Percentiles rank a stretch among this genome's conserved stretches.
phyloP scores from a whole-genome alignment of 2,329 filamentous ascomycete genomes.

The Fusarium concolor region DNA sequence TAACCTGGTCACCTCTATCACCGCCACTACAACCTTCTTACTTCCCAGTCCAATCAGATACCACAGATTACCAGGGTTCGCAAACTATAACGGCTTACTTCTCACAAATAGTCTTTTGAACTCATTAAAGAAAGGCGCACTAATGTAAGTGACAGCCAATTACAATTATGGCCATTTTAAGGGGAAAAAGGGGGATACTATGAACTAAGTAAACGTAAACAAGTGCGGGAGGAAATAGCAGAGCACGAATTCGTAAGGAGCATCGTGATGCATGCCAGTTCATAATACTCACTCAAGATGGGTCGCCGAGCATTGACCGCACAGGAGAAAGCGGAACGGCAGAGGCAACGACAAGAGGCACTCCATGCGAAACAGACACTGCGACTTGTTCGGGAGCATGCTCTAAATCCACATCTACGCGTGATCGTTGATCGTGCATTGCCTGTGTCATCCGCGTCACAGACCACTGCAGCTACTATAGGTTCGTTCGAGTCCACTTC shows the following conservation, averaged over 20 bases:
- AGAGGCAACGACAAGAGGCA: neutral
- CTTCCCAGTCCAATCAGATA: neutral
- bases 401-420: neutral
- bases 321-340: neutral
- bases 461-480: neutral
- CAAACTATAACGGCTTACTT: neutral
- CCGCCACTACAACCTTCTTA: neutral
- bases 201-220: neutral
- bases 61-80: neutral
- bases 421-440: neutral
- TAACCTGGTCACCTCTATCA: neutral
- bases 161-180: neutral
- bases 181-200: neutral
- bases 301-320: neutral
- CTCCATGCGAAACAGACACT: neutral
- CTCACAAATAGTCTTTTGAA: neutral
- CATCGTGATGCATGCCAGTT: neutral
- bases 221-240: neutral
- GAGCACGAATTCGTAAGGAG: neutral
- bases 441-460: neutral
- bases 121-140: neutral
- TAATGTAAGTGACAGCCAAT: neutral
- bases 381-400: neutral
- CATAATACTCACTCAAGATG: neutral
- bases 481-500: neutral